Evolutionary conservation across 768 basidiomycete genomes (phyloP).

Genomic region (Dentipellis sp.): DNA sequence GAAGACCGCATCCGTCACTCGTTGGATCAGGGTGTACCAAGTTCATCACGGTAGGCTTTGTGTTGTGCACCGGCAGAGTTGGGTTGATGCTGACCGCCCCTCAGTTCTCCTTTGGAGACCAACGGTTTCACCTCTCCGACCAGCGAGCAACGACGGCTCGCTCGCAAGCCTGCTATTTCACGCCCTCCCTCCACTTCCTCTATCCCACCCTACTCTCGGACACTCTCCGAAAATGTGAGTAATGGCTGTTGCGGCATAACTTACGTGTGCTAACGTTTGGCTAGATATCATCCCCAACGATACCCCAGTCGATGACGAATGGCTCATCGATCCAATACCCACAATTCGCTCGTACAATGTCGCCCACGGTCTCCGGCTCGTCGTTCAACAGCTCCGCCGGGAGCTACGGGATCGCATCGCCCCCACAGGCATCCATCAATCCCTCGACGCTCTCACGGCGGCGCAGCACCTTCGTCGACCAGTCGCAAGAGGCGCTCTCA

Average conservation of each 20-base stretch:
- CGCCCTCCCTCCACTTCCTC: conserved; percentile 10
- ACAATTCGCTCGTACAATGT: conserved; percentile 30
- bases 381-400: conserved; percentile 32
- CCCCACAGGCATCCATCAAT: conserved; percentile 81
- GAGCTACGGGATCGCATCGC: conserved; percentile 37
- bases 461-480: conserved; percentile 72
- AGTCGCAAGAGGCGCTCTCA: conserved; percentile 51
- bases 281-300: conserved; percentile 28
- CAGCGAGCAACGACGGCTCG: conserved; percentile 11
- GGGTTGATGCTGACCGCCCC: not conserved
- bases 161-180: conserved; percentile 13
- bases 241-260: conserved; percentile 5
- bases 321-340: conserved; percentile 46
- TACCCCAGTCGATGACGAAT: conserved; percentile 26
- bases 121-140: not conserved
- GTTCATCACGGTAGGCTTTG: conserved; percentile 32
- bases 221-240: conserved; percentile 14
- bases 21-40: conserved; percentile 28
- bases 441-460: conserved; percentile 66
- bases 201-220: conserved; percentile 6
- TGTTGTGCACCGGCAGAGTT: not conserved
- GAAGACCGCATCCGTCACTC: conserved; percentile 21
- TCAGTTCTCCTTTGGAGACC: conserved; percentile 5
- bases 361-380: conserved; percentile 29
- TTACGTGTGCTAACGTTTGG: conserved; percentile 2